Conservation (phyloP, 2,329 filamentous ascomycete genomes). For the Myotisia sp. region DNA sequence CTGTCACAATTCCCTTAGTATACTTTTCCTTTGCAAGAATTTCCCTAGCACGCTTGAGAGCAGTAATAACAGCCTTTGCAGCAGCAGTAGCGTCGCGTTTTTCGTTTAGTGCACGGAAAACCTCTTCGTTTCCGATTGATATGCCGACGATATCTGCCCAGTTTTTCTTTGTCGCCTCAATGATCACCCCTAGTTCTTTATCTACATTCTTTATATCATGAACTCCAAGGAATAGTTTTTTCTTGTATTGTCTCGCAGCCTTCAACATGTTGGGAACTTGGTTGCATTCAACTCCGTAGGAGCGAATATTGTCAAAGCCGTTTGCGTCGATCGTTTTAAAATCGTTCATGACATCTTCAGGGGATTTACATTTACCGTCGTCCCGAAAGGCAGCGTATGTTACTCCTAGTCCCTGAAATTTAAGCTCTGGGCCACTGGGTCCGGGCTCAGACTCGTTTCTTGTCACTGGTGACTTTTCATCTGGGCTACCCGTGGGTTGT, state of each 20-base stretch:
- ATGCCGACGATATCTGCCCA: slow-evolving; percentile 60
- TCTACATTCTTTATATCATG: slow-evolving; percentile 47
- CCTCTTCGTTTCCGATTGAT: slow-evolving; percentile 65
- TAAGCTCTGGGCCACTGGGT: no score
- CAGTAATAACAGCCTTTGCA: slow-evolving; percentile 39
- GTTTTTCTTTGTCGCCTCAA: slow-evolving; percentile 44
- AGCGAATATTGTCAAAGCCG: slow-evolving; percentile 51
- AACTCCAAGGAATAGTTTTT: slow-evolving; percentile 63
- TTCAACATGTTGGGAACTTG: slow-evolving; percentile 50
- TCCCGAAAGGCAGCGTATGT: slow-evolving; percentile 45
- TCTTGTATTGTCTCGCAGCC: slow-evolving; percentile 48
- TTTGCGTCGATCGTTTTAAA: slow-evolving; percentile 46
- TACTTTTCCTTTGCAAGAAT: slow-evolving; percentile 51
- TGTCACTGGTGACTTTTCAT: no score
- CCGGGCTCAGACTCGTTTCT: no score
- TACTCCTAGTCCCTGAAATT: slow-evolving; percentile 37
- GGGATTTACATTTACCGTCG: slow-evolving; percentile 51
- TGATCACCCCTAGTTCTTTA: slow-evolving; percentile 46
- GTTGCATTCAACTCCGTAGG: slow-evolving; percentile 69
- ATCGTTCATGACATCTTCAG: slow-evolving; percentile 49
- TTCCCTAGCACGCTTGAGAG: slow-evolving; percentile 43
- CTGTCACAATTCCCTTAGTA: slow-evolving; percentile 58
- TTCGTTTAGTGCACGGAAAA: slow-evolving; percentile 56
- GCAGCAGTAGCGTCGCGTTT: slow-evolving; percentile 34
- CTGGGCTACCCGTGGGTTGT: no score